Evolutionary conservation across 345 rosid species (phyloP).

Genomic region (Streptanthus diversifolius): DNA sequence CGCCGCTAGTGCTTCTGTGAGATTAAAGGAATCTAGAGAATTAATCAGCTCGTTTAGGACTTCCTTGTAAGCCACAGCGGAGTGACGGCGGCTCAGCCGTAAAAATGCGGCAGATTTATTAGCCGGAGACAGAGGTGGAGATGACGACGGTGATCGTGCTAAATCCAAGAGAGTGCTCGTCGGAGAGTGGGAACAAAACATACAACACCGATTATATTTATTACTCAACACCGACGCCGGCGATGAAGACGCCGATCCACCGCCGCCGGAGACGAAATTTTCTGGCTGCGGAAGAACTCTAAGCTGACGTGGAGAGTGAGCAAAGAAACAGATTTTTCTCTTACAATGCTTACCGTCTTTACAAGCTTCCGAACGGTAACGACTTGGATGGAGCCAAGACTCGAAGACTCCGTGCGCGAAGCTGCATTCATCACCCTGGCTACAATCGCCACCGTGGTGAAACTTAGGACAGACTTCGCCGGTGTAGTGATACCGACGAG

Average conservation of each 20-base stretch:
- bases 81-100: constrained; percentile 18
- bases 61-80: constrained; percentile 28
- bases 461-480: constrained; percentile 73
- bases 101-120: constrained; percentile 25
- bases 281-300: constrained; percentile 45
- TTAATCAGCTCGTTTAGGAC: constrained; percentile 49
- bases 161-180: constrained; percentile 70
- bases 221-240: constrained; percentile 2
- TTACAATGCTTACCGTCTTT: constrained; percentile 67
- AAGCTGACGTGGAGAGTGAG: constrained; percentile 64
- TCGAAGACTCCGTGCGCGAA: constrained; percentile 74
- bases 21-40: constrained; percentile 51
- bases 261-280: background rate
- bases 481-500: constrained; percentile 53
- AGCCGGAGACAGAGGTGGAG: constrained; percentile 77
- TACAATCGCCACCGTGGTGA: constrained; percentile 54
- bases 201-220: constrained; percentile 42
- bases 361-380: constrained; percentile 71
- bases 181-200: constrained; percentile 59
- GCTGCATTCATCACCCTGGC: constrained; percentile 66
- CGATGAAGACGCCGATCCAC: background rate
- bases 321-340: constrained; percentile 72
- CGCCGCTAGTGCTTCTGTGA: constrained; percentile 32
- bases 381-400: constrained; percentile 72
- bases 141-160: constrained; percentile 51